These are phyloP conservation scores for Acacia crassicarpa DNA, from an alignment of 306 rosid species.

Conservation along the genomic window DNA sequence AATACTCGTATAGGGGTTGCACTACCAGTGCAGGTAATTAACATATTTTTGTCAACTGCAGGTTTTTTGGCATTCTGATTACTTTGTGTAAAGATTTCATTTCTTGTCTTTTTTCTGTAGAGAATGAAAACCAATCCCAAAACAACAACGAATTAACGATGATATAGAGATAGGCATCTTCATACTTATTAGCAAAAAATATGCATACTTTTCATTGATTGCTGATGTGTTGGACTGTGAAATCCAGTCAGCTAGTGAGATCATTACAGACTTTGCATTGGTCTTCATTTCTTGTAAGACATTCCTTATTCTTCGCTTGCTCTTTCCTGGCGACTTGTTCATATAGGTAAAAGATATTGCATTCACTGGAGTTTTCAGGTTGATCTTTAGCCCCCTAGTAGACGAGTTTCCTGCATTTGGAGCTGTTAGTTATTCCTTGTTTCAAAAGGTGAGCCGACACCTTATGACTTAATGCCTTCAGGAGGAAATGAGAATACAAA, in stretches of 20 bases:
- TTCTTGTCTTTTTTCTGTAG: neutral
- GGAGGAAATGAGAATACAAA: neutral
- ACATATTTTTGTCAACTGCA: constrained; percentile 9
- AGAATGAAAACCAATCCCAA: neutral
- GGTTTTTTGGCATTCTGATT: constrained; percentile 13
- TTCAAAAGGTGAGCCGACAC: constrained; percentile 61
- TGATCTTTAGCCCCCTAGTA: constrained; percentile 91
- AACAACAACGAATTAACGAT: neutral
- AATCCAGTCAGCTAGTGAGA: constrained; percentile 20
- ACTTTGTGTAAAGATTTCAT: constrained; percentile 8
- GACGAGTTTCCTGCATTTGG: constrained; percentile 86
- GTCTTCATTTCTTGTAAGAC: constrained; percentile 18
- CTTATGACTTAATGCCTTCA: constrained; percentile 22
- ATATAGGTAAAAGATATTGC: constrained; percentile 92
- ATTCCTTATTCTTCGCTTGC: constrained; percentile 34
- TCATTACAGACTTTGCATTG: constrained; percentile 14
- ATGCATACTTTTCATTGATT: constrained; percentile 18
- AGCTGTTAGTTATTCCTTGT: constrained; percentile 79
- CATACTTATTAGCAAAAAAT: constrained; percentile 17
- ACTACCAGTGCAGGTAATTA: constrained; percentile 82
- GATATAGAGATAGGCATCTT: neutral
- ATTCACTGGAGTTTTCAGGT: constrained; percentile 99
- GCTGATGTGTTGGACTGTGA: constrained; percentile 10
- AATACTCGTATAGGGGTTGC: constrained; percentile 76
- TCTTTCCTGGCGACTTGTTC: constrained; percentile 47